Conservation (phyloP, 805 yeast genomes). For the Candida argentea region DNA sequence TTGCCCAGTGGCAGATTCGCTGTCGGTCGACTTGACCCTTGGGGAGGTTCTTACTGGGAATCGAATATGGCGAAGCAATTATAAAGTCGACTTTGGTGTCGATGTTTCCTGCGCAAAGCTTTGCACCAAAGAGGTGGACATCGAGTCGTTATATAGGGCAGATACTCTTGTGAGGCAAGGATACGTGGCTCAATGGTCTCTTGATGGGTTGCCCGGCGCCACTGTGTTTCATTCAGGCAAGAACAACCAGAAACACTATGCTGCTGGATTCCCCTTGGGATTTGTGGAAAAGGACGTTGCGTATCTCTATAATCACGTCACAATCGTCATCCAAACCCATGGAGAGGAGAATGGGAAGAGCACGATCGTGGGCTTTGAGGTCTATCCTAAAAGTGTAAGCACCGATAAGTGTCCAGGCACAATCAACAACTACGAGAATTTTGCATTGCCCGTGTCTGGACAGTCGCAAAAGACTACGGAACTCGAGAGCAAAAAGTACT, state of each 20-base stretch:
- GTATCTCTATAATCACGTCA: constrained; percentile 69
- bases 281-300: constrained; percentile 45
- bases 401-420: constrained; percentile 68
- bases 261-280: constrained; percentile 83
- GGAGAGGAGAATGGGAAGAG: constrained; percentile 27
- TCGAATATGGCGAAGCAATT: constrained; percentile 66
- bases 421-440: constrained; percentile 46
- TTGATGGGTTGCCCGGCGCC: constrained; percentile 83
- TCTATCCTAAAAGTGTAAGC: constrained; percentile 73
- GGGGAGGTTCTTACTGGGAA: constrained; percentile 79
- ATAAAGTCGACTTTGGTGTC: constrained; percentile 49
- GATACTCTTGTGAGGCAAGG: constrained; percentile 53
- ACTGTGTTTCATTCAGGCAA: constrained; percentile 61
- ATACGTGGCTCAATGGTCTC: constrained; percentile 73
- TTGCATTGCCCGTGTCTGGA: constrained; percentile 33
- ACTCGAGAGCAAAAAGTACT: constrained; percentile 20
- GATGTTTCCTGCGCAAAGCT: constrained; percentile 57
- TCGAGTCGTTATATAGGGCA: constrained; percentile 42
- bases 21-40: constrained; percentile 56
- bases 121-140: constrained; percentile 35
- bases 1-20: constrained; percentile 52
- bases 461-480: constrained; percentile 8
- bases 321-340: constrained; percentile 70
- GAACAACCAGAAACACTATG: constrained; percentile 57
- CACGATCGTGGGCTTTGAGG: constrained; percentile 81